Evolutionary conservation across 441 rosid species (phyloP).

Genomic region (Populus trichocarpa): DNA sequence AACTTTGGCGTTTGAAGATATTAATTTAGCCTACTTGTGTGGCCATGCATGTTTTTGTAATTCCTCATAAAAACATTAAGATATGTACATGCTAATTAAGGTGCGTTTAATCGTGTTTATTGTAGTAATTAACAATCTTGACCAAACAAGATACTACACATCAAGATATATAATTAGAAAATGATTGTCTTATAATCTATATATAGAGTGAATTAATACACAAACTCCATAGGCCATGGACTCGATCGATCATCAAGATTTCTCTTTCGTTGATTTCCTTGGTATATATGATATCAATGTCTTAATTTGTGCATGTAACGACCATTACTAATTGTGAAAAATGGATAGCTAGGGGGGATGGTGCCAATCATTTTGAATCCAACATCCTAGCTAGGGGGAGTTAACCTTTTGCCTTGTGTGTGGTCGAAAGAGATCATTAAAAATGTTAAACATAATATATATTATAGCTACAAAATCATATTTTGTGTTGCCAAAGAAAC

Average conservation of each 20-base stretch:
- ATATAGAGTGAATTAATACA: not conserved
- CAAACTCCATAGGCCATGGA: not conserved
- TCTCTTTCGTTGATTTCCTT: not conserved
- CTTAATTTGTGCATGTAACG: not conserved
- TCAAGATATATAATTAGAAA: not conserved
- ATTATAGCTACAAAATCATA: too few species aligned
- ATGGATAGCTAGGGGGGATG: too few species aligned
- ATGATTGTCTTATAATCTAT: not conserved
- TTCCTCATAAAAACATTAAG: not conserved
- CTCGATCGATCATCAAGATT: not conserved
- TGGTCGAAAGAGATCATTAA: too few species aligned
- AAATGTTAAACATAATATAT: too few species aligned
- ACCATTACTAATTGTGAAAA: too few species aligned
- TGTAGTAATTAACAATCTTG: not conserved
- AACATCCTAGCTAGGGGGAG: too few species aligned
- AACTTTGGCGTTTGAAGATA: not conserved
- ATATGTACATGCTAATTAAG: not conserved
- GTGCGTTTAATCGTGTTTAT: not conserved
- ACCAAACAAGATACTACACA: not conserved
- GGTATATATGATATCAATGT: not conserved
- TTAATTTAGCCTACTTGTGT: not conserved
- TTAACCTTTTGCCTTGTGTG: too few species aligned
- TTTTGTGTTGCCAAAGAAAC: too few species aligned
- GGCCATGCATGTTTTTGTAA: not conserved
- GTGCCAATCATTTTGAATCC: too few species aligned